phyloP scores from a whole-genome alignment of 768 basidiomycete species.

The Tulasnella calospora region DNA sequence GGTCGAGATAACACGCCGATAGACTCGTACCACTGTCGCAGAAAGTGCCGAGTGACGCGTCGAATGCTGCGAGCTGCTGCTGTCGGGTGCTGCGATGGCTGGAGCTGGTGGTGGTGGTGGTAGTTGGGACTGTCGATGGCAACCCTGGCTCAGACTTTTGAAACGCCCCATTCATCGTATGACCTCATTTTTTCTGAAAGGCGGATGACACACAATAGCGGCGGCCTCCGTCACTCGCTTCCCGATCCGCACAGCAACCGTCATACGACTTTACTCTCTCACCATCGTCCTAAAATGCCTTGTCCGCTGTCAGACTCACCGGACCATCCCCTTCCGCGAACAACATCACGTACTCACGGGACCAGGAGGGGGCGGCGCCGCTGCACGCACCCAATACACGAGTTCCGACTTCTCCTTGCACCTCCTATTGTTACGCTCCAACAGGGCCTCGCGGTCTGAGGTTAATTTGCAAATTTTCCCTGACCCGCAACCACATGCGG shows the following conservation, averaged over 20 bases:
- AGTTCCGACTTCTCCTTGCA: background rate
- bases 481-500: background rate
- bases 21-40: background rate
- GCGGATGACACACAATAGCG: background rate
- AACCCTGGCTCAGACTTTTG: background rate
- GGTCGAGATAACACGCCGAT: conserved; percentile 6
- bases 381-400: background rate
- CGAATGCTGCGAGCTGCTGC: background rate
- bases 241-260: background rate
- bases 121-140: background rate
- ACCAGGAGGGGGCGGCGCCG: background rate
- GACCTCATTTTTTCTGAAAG: background rate
- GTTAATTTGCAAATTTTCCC: background rate
- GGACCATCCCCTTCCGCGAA: background rate
- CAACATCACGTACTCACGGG: background rate
- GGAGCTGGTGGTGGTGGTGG: background rate
- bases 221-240: background rate
- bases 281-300: background rate
- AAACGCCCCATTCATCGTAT: background rate
- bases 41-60: background rate
- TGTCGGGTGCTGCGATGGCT: background rate
- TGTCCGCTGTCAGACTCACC: background rate
- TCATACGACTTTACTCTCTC: background rate
- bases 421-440: background rate
- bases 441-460: background rate